Evolutionary conservation across 495 filamentous ascomycete genomes (phyloP), one percentile per base, ranked within the genome.

Genomic region (Viridothelium virens): DNA sequence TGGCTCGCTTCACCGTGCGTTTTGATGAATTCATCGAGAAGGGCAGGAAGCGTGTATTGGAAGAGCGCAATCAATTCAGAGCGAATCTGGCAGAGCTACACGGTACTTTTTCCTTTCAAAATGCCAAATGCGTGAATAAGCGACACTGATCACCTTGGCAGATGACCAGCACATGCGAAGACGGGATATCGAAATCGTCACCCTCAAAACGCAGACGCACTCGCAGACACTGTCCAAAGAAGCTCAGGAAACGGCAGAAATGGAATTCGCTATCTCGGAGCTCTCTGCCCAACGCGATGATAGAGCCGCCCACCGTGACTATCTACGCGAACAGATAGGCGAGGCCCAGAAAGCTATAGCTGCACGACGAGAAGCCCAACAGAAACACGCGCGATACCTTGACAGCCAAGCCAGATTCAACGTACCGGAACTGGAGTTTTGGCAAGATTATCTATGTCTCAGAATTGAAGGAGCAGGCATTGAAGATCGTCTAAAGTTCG

Each of bases 21-120:
- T 98, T 98, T 70, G 94, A 97, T 73, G 87, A 87, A 6, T 97
- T 97, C 73, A 97, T 98, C 70, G 92, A 96, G 68, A 85, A 88
- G 65, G 91, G 92, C 2, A 85, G 92, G 18, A 94, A 92, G 77
- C 86, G 88, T 61, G 89, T 97, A 6, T 77, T 96, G 14, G 91
- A 96, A 66, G 93, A 98, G 75, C 83, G 91, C 69, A 97, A 97
- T 75, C 87, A 95, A 67, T 97, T 97, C 77, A 86, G 88, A 63
- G 90, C 91, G 79, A 95, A 89, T 70, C 79, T 97, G 56, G 88
- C 90, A 25, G 93, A 97, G 73, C 76, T 95, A 25, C 90, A 96
- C 80, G 92, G 92, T 94, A 80, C 65, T 79, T 64, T 31, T 38
- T 39, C 36, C 66, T 14, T 16, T 44, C 37, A 56, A 38, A 38